These are phyloP conservation scores for Umbelopsis sp. DNA, from an alignment of 192 early-diverging fungal species.

Conservation along the genomic window DNA sequence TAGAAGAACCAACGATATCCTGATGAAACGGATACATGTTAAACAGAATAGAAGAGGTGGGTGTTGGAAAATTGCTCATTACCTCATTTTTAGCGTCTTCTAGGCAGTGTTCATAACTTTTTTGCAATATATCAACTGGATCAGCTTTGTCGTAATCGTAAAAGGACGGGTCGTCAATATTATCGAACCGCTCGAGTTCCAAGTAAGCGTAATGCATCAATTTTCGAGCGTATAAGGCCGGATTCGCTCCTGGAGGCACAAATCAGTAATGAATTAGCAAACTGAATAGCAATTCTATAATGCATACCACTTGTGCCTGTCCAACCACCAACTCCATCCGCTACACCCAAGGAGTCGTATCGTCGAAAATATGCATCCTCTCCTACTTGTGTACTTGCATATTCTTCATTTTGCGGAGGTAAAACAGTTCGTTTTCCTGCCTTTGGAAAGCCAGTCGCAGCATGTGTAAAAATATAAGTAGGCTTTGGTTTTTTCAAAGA, in stretches of 20 bases:
- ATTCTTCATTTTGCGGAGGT: slow-evolving; percentile 46
- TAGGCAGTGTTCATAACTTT: slow-evolving; percentile 75
- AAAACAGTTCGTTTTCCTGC: slow-evolving; percentile 27
- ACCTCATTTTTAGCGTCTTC: slow-evolving; percentile 72
- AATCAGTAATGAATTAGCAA: not conserved
- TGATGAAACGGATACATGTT: slow-evolving; percentile 16
- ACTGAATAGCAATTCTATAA: not conserved
- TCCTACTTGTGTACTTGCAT: slow-evolving; percentile 73
- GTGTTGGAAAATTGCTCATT: slow-evolving; percentile 15
- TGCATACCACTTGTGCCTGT: slow-evolving; percentile 22
- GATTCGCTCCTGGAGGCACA: slow-evolving; percentile 75
- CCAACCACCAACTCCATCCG: slow-evolving; percentile 97
- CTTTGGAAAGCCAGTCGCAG: slow-evolving; percentile 57
- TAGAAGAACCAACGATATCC: slow-evolving; percentile 89
- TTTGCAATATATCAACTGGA: slow-evolving; percentile 77
- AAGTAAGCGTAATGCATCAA: slow-evolving; percentile 91
- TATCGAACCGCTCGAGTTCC: slow-evolving; percentile 86
- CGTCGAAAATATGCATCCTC: slow-evolving; percentile 94
- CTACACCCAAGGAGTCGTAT: slow-evolving; percentile 86
- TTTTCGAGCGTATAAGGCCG: slow-evolving; percentile 88
- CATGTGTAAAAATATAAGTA: slow-evolving; percentile 49
- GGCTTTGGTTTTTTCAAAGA: slow-evolving; percentile 35
- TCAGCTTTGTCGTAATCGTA: slow-evolving; percentile 79
- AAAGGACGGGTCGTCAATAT: slow-evolving; percentile 77
- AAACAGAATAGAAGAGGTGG: not conserved